Evolutionary conservation across 2,329 filamentous ascomycete species (phyloP), one percentile per base, ranked within the genome.

Genomic region (Diaporthe sp.): DNA sequence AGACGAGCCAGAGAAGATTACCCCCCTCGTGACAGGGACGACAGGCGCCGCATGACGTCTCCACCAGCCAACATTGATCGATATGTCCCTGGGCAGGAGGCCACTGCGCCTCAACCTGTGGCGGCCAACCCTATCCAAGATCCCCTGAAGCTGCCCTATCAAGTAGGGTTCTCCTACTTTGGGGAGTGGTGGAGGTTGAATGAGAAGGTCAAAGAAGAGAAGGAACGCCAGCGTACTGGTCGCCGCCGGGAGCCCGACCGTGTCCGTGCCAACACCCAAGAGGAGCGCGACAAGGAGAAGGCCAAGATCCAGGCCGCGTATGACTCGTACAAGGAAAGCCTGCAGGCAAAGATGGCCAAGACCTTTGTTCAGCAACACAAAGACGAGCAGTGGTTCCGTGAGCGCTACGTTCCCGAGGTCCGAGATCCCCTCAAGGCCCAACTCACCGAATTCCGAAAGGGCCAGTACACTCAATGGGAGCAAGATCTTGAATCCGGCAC

Each of bases 331-430:
- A 93, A 93, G 79, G 92, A 93, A 81, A 91, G 93, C 49, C 85
- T 94, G 2, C 92, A 93, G 80, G 91, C 89, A 5, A 93, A 92
- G 82, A 96, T 98, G 93, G 96, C 97, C 0, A 92, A 95, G 78
- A 88, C 91, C 1, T 99, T 99, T 82, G 97, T 99, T 57, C 91
- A 93, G 68, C 94, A 95, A 80, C 97, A 99, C 85, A 98, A 98
- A 83, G 92, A 92, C 58, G 97, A 99, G 83, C 96, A 99, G 82
- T 99, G 97, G 97, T 99, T 99, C 86, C 95, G 93, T 80, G 97
- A 99, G 85, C 93, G 95, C 82, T 99, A 99, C 80, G 93, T 97
- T 42, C 91, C 95, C 1, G 95, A 97, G 79, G 92, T 96, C 73
- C 90, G 94, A 71, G 93, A 96, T 78, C 89, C 90, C 2, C 91